Evolutionary conservation across 768 basidiomycete genomes (phyloP).

Genomic region (Russula earlei): DNA sequence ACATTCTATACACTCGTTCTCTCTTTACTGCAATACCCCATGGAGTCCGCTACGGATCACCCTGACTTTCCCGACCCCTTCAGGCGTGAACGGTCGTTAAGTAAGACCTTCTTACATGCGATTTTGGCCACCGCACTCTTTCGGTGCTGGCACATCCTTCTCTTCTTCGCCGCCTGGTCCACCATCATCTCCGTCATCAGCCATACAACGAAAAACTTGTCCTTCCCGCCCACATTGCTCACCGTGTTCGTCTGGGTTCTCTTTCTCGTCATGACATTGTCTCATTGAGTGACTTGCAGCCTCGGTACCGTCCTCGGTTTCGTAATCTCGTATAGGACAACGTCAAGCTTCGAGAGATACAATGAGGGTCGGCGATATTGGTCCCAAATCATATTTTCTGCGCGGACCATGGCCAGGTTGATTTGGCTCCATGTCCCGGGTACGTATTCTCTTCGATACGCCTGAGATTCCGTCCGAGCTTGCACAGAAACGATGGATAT

Average conservation of each 20-base stretch:
- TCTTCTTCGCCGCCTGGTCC: conserved; percentile 58
- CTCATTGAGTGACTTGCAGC: conserved; percentile 29
- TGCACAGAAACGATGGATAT: conserved; percentile 24
- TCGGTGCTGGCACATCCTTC: conserved; percentile 58
- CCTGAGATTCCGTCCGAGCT: not conserved
- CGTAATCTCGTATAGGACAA: conserved; percentile 62
- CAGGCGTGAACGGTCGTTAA: not conserved
- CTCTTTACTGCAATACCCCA: not conserved
- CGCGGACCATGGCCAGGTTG: conserved; percentile 47
- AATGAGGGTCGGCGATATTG: conserved; percentile 63
- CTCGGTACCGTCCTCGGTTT: conserved; percentile 65
- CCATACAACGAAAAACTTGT: conserved; percentile 34
- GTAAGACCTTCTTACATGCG: conserved; percentile 22
- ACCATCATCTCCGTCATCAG: conserved; percentile 47
- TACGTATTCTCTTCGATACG: conserved; percentile 22
- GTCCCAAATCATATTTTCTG: conserved; percentile 54
- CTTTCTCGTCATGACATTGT: not conserved
- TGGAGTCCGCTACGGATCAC: not conserved
- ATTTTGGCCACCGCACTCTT: conserved; percentile 35
- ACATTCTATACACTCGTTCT: not conserved
- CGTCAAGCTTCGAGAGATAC: conserved; percentile 66
- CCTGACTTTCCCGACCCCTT: conserved; percentile 22
- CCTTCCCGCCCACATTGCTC: conserved; percentile 45
- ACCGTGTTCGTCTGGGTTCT: conserved; percentile 44
- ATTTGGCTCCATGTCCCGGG: conserved; percentile 64